Base-by-base conservation (phyloP, 768 basidiomycete genomes). In the Suillus subalutaceus region DNA sequence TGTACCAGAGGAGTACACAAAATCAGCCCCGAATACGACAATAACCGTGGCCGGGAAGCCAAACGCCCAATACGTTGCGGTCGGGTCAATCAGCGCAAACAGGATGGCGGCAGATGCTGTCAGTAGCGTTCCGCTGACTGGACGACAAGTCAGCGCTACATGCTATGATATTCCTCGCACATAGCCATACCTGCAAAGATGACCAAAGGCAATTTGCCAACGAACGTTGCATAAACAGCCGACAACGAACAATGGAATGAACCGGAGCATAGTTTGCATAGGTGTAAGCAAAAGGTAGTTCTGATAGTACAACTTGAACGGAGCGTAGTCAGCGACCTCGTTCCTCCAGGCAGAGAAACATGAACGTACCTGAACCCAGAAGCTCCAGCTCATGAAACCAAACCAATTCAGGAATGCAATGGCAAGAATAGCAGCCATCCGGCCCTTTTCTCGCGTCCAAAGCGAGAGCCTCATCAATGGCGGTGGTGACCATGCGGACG, bases 1-100 rank as follows among this genome's bases (percentile, higher is more conserved):
- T 93, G 71, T 88, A 89, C 6, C 84, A 53, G 10, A 86, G 0
- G 92, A 79, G 71, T 87, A 93, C 3, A 91, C 86, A 68, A 94
- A 91, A 72, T 94, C 93, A 2, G 88, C 91, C n/a, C 93, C 93
- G 58, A 92, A 82, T 15, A 93, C 92, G 30, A 85, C 78, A 55
- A 90, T 63, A 46, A 86, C 76, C 0, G 90, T 83, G 1, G 88
- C 84, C 0, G 91, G 90, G 75, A 94, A 94, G 6, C 86, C 88
- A 65, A 83, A 90, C 1, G 88, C 90, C 93, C 92, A 94, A 70
- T 88, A 94, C 1, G 87, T 76, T 9, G 79, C 79, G 0, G 75
- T 68, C 0, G 89, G 84, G 23, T 85, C 68, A 67, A 93, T 90
- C 4, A 90, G 68, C 3, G 92, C 92, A 70, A 93, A 91, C 2